Conservation (phyloP, 1,139 yeast genomes). For the Yamadazyma jaroonii region DNA sequence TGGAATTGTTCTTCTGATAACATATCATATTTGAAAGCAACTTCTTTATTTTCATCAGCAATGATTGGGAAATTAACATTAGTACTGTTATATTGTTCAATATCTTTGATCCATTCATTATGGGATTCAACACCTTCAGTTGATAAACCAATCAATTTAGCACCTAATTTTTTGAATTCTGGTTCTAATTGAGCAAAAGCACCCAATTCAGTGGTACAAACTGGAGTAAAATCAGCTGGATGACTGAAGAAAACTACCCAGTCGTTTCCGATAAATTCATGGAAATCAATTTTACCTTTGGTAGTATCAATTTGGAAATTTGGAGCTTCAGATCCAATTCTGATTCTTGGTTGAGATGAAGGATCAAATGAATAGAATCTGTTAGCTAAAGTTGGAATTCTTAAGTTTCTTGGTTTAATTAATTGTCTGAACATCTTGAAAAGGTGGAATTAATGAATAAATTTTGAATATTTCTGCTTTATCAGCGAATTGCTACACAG, state of each 20-base stretch:
- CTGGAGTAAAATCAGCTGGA: conserved; percentile 88
- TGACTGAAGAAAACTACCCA: conserved; percentile 85
- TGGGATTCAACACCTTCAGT: conserved; percentile 72
- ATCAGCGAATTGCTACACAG: neutral
- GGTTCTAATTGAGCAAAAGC: conserved; percentile 83
- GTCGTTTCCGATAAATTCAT: conserved; percentile 68
- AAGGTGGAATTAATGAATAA: neutral
- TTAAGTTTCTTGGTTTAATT: neutral
- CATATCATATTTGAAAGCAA: conserved; percentile 74
- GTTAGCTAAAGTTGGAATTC: conserved; percentile 1
- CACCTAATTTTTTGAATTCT: conserved; percentile 73
- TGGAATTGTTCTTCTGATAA: conserved; percentile 48
- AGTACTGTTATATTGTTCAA: conserved; percentile 72
- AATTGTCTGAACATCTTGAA: neutral
- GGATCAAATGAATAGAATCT: conserved; percentile 51
- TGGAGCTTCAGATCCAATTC: conserved; percentile 75
- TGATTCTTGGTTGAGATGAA: conserved; percentile 66
- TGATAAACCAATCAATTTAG: conserved; percentile 75
- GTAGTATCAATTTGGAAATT: conserved; percentile 75
- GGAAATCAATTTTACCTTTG: conserved; percentile 71
- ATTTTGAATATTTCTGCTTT: too few species aligned
- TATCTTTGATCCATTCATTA: conserved; percentile 79
- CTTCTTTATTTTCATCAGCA: conserved; percentile 71
- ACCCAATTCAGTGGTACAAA: conserved; percentile 87
- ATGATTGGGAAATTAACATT: conserved; percentile 72